Base-by-base conservation (phyloP, 2,329 filamentous ascomycete genomes). In the Exophiala calicioides region DNA sequence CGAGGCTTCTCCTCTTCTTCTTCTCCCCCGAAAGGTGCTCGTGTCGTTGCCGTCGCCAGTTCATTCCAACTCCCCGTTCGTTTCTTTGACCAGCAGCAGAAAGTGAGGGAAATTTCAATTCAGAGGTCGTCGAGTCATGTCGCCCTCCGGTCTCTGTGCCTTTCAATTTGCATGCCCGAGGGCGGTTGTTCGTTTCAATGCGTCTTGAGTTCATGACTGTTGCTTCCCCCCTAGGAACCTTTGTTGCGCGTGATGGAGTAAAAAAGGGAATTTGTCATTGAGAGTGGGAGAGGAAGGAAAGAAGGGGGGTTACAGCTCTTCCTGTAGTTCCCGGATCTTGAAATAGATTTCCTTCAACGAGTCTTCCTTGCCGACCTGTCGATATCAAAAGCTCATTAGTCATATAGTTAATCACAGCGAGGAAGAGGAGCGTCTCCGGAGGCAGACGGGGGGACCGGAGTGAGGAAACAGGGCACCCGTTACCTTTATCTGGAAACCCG, bases 401-500 rank as follows among this genome's bases (percentile, higher is more conserved):
- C 12, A 26, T n/a, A n/a, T n/a, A n/a, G n/a, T n/a, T n/a, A n/a
- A n/a, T n/a, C n/a, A n/a, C n/a, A n/a, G n/a, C n/a, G n/a, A n/a
- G n/a, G n/a, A n/a, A n/a, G n/a, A n/a, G n/a, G n/a, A n/a, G n/a
- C n/a, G n/a, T n/a, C n/a, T n/a, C n/a, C n/a, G n/a, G n/a, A n/a
- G n/a, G n/a, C n/a, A n/a, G n/a, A n/a, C n/a, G n/a, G n/a, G n/a
- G n/a, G n/a, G n/a, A n/a, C n/a, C n/a, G n/a, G n/a, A n/a, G n/a
- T n/a, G n/a, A n/a, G n/a, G n/a, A n/a, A n/a, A n/a, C n/a, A 21
- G 16, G 4, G 29, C 15, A 23, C 33, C 34, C 36, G 69, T 59
- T 68, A 83, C 81, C 68, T 79, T 80, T 26, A 84, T 64, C 53
- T 81, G 67, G 45, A 81, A 67, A 47, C 76, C 70, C 27, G 79